Evolutionary conservation across 129 eudicot species (phyloP).

Genomic region (Ambrosia artemisiifolia): DNA sequence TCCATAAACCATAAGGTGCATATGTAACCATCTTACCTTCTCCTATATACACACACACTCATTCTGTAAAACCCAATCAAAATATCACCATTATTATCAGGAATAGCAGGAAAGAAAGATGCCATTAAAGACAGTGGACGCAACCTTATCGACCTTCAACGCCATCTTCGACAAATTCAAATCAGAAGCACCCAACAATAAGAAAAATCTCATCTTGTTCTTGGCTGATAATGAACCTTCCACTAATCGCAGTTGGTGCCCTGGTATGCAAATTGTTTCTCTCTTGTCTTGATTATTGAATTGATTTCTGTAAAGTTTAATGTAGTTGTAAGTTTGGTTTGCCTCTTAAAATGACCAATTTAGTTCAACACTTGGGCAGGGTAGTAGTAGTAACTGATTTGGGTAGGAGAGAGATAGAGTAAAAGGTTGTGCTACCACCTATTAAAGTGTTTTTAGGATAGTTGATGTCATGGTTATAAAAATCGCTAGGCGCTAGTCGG

Average conservation of each 20-base stretch:
- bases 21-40: not conserved
- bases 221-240: conserved; percentile 88
- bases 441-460: too few species aligned
- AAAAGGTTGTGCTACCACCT: too few species aligned
- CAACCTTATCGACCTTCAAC: conserved; percentile 60
- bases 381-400: too few species aligned
- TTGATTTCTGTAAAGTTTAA: too few species aligned
- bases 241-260: conserved; percentile 91
- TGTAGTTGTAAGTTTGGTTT: too few species aligned
- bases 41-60: not conserved
- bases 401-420: too few species aligned
- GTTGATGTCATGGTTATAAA: not conserved
- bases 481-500: too few species aligned
- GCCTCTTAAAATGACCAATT: too few species aligned
- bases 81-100: not conserved
- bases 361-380: too few species aligned
- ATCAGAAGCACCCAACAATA: conserved; percentile 65
- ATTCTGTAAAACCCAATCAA: not conserved
- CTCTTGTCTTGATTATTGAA: too few species aligned
- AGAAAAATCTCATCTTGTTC: conserved; percentile 72
- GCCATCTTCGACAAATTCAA: conserved; percentile 54
- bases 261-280: conserved; percentile 37
- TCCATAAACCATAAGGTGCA: conserved; percentile 5
- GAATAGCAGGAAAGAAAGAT: conserved; percentile 30
- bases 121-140: conserved; percentile 82